Evolutionary conservation across 2,329 filamentous ascomycete species (phyloP), one percentile per base, ranked within the genome.

Genomic region (Pseudofabraea citricarpa): DNA sequence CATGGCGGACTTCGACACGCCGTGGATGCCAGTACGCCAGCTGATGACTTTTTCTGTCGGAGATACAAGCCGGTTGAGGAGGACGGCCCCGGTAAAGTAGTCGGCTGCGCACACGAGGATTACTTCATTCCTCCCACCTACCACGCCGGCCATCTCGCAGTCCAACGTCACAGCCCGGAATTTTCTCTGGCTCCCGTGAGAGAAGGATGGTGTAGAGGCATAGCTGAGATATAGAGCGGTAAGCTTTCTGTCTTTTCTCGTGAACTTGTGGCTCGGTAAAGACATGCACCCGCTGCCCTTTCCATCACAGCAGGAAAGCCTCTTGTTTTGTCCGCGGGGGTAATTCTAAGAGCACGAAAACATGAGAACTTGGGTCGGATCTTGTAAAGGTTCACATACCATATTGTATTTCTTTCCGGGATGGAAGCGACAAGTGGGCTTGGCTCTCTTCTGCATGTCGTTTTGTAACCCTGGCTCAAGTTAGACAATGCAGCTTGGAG

Each of bases 131-230:
- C 47, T 52, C 24, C 60, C 57, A 8, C 60, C 51, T 2, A 29
- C 42, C 1, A 69, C 54, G 12, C 54, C 58, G 5, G 69, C 69
- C 70, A 74, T 74, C 52, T 75, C 71, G 46, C 71, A 74, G 48
- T 75, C 71, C 6, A 75, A 51, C 0, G 61, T 65, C 2, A 75
- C 61, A 3, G 64, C 68, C 21, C 36, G 53, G 36, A 56, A 60
- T 33, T 51, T 58, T 6, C 36, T n/a, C 13, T 36, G n/a, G n/a
- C 15, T 12, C 6, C 20, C 12, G 45, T 42, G 21, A 40, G 20
- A 24, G 45, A 3, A 21, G 50, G 52, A 33, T 43, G 10, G 47
- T 36, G n/a, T 39, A 43, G 5, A 45, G 32, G 32, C 40, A 22
- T 2, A 42, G 32, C 36, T 48, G 40, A n/a, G n/a, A n/a, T n/a